Base-by-base conservation (phyloP, 2,329 filamentous ascomycete genomes). In the Alternaria tenuissima region DNA sequence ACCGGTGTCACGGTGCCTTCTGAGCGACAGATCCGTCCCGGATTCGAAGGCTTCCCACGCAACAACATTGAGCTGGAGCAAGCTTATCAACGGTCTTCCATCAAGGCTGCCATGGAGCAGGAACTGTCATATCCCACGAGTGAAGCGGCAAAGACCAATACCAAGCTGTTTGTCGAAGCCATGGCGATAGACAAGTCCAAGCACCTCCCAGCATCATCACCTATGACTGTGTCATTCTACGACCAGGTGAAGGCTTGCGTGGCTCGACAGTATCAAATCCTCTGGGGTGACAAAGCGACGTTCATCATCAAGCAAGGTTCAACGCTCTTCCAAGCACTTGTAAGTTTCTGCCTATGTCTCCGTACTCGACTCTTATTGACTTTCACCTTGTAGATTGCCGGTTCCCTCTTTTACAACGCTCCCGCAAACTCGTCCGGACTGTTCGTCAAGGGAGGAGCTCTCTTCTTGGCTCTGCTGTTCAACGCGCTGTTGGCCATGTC, bases 351-450 rank as follows among this genome's bases (percentile, higher is more conserved):
- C 32, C 14, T 16, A 36, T 6, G 4, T 36, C 32, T 36, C 14
- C 14, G 12, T 1, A 5, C 32, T 16, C 32, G 12, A 22, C 22
- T 2, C 18, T 38, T 6, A 7, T 12, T 49, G 20, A 49, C 14
- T 38, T 24, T 34, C 9, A 24, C 6, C 8, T 36, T 7, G 3
- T 75, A 91, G 5, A 85, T 91, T 58, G 81, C 84, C 2, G 89
- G 88, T 7, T 90, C 88, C 0, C 81, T 91, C 4, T 91, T 91
- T 76, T 91, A 91, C 76, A 83, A 88, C 56, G 85, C 88, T 0
- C 84, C 88, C 0, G 60, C 78, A 24, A 86, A 84, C 51, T 86
- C 87, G 0, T 81, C 77, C 1, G 89, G 89, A 8, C 76, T 91
- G 0, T 91, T 91, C 72, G 71, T 86, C 66, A 90, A 90, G 67